Evolutionary conservation across 208 protist species (phyloP).

Genomic region (Leishmania turanica): DNA sequence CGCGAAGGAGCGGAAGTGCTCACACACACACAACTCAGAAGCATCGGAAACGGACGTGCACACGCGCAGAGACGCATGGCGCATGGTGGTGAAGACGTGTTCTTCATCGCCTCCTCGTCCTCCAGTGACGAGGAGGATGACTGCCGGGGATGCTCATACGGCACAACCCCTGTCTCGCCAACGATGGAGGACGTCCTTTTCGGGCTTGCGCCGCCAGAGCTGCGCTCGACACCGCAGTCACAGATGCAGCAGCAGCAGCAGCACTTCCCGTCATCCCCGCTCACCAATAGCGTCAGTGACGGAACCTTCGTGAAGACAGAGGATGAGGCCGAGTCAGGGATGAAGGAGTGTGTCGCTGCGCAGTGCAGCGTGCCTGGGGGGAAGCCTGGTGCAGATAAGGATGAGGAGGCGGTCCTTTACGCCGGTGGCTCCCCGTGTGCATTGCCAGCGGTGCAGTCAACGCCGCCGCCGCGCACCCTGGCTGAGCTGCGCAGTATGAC

Average conservation of each 20-base stretch:
- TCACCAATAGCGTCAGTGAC: background rate
- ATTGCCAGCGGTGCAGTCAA: slow-evolving; percentile 17
- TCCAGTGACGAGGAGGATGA: slow-evolving; percentile 1
- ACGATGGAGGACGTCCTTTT: slow-evolving; percentile 32
- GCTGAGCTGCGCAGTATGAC: slow-evolving; percentile 59
- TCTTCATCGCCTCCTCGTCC: slow-evolving; percentile 15
- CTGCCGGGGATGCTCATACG: background rate
- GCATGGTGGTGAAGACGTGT: background rate
- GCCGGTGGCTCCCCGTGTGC: slow-evolving; percentile 33
- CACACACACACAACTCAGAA: background rate
- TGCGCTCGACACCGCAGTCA: background rate
- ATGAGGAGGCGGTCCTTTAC: background rate
- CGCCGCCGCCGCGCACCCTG: slow-evolving; percentile 26
- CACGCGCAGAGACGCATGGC: background rate
- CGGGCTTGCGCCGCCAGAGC: slow-evolving; percentile 8
- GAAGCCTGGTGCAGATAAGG: background rate
- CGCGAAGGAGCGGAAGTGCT: background rate
- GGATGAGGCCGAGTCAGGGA: too few species aligned
- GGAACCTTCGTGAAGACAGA: background rate
- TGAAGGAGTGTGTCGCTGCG: background rate
- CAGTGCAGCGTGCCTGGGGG: background rate
- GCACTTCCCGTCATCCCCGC: background rate
- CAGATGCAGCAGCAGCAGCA: background rate
- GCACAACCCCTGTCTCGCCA: background rate
- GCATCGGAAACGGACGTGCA: background rate